Base-by-base conservation (phyloP, 2,329 filamentous ascomycete species). In the Penicillium sp. region DNA sequence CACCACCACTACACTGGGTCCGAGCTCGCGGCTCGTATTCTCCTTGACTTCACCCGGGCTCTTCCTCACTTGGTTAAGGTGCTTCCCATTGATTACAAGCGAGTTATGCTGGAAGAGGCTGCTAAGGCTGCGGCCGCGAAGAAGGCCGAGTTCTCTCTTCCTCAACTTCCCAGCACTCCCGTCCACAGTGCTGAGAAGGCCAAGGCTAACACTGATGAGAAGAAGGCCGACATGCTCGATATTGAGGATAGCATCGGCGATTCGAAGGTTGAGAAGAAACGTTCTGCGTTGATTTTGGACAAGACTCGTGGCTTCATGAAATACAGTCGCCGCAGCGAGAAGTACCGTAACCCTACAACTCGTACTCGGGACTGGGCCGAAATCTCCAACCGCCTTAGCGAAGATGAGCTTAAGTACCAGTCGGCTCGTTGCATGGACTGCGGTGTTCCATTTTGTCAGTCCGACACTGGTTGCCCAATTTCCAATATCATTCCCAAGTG, bases 231-330 rank as follows among this genome's bases (percentile, higher is more conserved):
- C 55, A 84, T 88, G 74, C 82, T 90, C 44, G 93, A 98, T 69
- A 93, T 98, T 56, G 93, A 98, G 72, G 93, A 97, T 79, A 93
- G 90, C 60, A 83, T 98, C 52, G 87, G 87, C 14, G 92, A 97
- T 75, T 85, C 85, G 39, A 90, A 90, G 66, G 88, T 87, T 1
- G 92, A 96, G 79, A 96, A 96, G 82, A 89, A 89, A 81, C 92
- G 93, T 75, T 88, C 89, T 52, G 90, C 92, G 6, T 83, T 97
- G 21, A 91, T 97, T 7, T 85, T 98, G n/a, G 93, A 98, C 81
- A 98, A 98, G 85, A 98, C 93, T 1, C 88, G 87, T 67, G 93
- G 93, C 29, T 98, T 98, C 82, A 97, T 96, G 91, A 95, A 96
- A 78, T 98, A 97, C 79, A 86, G 90, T 73, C 90, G 93, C 53